These are phyloP conservation scores for Sequoiadendron giganteum DNA, from an alignment of 75 land plant genomes.

Conservation along the genomic window DNA sequence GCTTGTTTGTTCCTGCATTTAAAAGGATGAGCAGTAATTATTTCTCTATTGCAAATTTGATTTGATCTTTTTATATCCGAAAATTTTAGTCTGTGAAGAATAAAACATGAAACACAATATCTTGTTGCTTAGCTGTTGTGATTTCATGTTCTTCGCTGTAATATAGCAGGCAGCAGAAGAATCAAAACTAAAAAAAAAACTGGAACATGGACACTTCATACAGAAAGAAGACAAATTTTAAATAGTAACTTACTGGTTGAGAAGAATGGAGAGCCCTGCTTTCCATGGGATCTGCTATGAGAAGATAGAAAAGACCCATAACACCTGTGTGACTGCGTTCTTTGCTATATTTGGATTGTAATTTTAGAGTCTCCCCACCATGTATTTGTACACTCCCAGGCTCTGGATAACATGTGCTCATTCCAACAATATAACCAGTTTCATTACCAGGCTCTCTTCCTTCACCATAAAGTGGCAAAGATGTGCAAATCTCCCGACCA, in stretches of 20 bases:
- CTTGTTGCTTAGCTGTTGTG: background rate
- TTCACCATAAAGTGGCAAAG: slow-evolving; percentile 69
- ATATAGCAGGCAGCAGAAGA: background rate
- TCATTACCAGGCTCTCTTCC: slow-evolving; percentile 83
- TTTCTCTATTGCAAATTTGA: background rate
- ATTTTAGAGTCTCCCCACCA: slow-evolving; percentile 54
- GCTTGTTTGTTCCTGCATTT: background rate
- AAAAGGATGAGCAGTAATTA: background rate
- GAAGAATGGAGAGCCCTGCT: background rate
- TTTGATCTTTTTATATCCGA: background rate
- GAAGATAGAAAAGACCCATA: slow-evolving; percentile 76
- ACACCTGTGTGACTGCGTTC: slow-evolving; percentile 69
- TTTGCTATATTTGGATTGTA: slow-evolving; percentile 60
- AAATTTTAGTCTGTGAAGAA: background rate
- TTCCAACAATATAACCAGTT: slow-evolving; percentile 81
- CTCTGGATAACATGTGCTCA: slow-evolving; percentile 78
- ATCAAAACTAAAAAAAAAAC: background rate
- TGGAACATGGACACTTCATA: background rate
- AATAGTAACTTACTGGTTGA: background rate
- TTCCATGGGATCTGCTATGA: slow-evolving; percentile 45
- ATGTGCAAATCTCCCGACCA: slow-evolving; percentile 71
- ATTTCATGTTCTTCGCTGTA: background rate
- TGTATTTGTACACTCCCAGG: slow-evolving; percentile 57
- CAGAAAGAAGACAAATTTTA: background rate
- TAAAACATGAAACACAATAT: background rate